Base-by-base conservation (phyloP, 305 asterid genomes). In the Striga hermonthica region DNA sequence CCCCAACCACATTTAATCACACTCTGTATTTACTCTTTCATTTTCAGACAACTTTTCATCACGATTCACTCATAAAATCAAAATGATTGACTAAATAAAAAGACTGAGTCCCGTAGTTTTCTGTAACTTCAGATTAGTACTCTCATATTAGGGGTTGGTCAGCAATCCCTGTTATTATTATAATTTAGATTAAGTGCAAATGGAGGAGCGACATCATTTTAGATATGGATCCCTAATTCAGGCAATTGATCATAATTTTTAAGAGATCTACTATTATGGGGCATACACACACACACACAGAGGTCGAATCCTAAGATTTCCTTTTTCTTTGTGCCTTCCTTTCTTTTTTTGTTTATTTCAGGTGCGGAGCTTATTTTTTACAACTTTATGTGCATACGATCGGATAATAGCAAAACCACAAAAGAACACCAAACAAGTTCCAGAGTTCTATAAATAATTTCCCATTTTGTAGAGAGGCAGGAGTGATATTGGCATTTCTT, bases 211-310 rank as follows among this genome's bases (percentile, higher is more conserved):
- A 22, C 53, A 13, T 59, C 36, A 47, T 22, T 13, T 44, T 59
- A 62, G 43, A 57, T 31, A 66, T 56, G 31, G 15, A 16, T 52
- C 45, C 53, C 57, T 53, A 63, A 55, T 52, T 9, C 36, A 34
- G 14, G 47, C 9, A 22, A 22, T 22, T 22, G 31, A 22, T 22
- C 31, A 22, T 22, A 22, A 22, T 22, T 22, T 22, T 22, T 22
- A 22, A 22, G 31, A 22, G 2, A 22, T 22, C 31, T 22, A 22
- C 31, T 22, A 22, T 22, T 22, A 22, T 22, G 31, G 31, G 31
- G 2, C 31, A 22, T 2, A 22, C 31, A 22, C 31, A 22, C 31
- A 22, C 31, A 22, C 31, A 22, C 31, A 22, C 31, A 22, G 1
- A 22, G 31, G 2, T 22, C 31, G 2, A 1, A 22, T 22, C 2